Percentiles rank a stretch among this genome's conserved stretches.
Evolutionary conservation across 345 rosid genomes (phyloP).

Genomic region (Linum usitatissimum): DNA sequence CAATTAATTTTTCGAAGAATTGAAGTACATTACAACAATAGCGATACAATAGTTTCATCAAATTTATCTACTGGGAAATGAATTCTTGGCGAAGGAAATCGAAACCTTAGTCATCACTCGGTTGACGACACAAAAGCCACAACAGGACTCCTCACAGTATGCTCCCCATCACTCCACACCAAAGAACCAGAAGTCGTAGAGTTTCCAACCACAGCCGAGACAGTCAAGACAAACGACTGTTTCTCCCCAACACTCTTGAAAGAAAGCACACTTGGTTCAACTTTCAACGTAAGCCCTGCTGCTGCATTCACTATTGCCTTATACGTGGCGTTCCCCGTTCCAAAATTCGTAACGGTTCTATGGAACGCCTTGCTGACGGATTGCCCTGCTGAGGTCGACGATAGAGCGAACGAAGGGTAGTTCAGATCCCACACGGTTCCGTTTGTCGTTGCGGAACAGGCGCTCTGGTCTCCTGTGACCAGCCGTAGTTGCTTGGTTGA

Average conservation of each 20-base stretch:
- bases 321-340: conserved; percentile 32
- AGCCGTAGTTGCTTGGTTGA: conserved; percentile 2
- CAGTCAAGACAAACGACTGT: conserved; percentile 33
- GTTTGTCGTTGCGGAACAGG: conserved; percentile 19
- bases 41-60: background rate
- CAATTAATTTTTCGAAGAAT: background rate
- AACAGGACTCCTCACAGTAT: background rate
- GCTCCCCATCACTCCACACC: background rate
- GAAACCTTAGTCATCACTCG: background rate
- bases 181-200: background rate
- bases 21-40: background rate
- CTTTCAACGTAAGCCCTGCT: conserved; percentile 16
- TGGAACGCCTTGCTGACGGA: conserved; percentile 22
- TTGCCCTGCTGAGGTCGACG: conserved; percentile 5
- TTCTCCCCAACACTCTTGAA: conserved; percentile 28
- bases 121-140: background rate
- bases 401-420: conserved; percentile 35
- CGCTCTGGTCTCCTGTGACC: conserved; percentile 25
- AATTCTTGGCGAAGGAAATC: too few species aligned
- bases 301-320: conserved; percentile 16
- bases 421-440: conserved; percentile 30
- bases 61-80: background rate
- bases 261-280: conserved; percentile 29
- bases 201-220: conserved; percentile 10
- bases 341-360: conserved; percentile 56